Evolutionary conservation across 768 basidiomycete genomes (phyloP), one percentile per base, ranked within the genome.

Genomic region (Lactarius tabidus): DNA sequence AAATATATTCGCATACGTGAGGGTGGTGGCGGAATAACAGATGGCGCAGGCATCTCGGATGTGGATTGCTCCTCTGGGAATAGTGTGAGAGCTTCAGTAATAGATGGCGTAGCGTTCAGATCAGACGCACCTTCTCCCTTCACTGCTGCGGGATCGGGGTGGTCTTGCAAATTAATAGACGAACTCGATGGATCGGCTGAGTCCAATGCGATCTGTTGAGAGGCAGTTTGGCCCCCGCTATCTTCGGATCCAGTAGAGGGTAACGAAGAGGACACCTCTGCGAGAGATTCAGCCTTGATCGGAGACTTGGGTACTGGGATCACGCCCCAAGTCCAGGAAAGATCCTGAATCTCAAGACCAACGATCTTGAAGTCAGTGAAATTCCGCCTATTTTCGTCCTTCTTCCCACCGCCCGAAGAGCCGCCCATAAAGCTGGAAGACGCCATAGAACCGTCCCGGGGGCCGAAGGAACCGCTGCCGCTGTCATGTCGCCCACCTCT

Each of bases 341-440:
- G 79, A 70, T 89, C 87, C 71, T 81, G 85, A 70, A 97, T 89
- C 74, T 91, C 87, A 70, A 98, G 81, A 31, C 91, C 95, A 72
- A 95, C 81, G 74, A 99, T 94, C 79, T 96, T 93, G 85, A 99
- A 99, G 79, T 98, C 96, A 41, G 95, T 98, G 70, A 99, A 86
- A 35, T 95, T 97, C 71, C 93, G 86, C 72, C 89, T 85, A 74
- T 90, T 89, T 76, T 93, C 91, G 73, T 92, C 90, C 77, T 89
- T 90, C 83, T 91, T 91, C 82, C 87, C 86, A 72, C 77, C 64
- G 3, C 74, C 67, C 41, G 54, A 58, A 66, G 71, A 55, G 59
- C 64, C 57, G 66, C 64, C 29, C 63, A 70, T 23, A 35, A 65
- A 70, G 63, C 62, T 59, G 15, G 67, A 70, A 43, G 69, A 56